phyloP scores from a whole-genome alignment of 805 yeast species.

The Yamadazyma sp. region DNA sequence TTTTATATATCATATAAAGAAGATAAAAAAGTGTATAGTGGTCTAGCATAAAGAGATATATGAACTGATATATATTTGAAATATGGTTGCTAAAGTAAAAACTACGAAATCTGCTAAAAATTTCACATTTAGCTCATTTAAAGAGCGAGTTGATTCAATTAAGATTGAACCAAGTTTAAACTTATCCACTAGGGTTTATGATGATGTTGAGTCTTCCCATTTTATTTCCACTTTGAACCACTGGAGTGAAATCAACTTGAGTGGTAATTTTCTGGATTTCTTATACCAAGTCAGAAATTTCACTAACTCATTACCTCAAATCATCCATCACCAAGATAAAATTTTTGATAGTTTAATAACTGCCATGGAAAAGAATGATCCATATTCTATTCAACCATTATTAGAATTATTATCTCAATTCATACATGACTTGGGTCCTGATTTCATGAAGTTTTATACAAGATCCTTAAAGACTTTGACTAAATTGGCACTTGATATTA shows the following conservation, averaged over 20 bases:
- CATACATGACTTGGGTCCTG: constrained; percentile 89
- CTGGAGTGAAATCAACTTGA: constrained; percentile 84
- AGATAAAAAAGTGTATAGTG: background rate
- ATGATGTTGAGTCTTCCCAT: constrained; percentile 70
- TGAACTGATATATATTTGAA: too few relatives aligned
- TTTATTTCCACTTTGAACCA: constrained; percentile 75
- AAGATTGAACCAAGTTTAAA: constrained; percentile 71
- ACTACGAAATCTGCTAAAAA: constrained; percentile 54
- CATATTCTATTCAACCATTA: constrained; percentile 72
- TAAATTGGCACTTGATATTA: constrained; percentile 37
- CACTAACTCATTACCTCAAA: constrained; percentile 73
- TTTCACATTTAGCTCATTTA: constrained; percentile 71
- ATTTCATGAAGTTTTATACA: constrained; percentile 70
- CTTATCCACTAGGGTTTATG: constrained; percentile 57
- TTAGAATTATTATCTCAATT: constrained; percentile 78
- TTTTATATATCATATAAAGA: background rate
- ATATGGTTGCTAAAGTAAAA: constrained; percentile 17
- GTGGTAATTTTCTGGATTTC: constrained; percentile 67
- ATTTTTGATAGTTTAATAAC: constrained; percentile 51
- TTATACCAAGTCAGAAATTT: constrained; percentile 50
- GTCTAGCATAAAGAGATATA: constrained; percentile 2
- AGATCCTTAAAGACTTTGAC: constrained; percentile 51
- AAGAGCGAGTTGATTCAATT: constrained; percentile 78
- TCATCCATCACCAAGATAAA: constrained; percentile 63
- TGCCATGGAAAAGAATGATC: constrained; percentile 56